phyloP scores from a whole-genome alignment of 2,329 filamentous ascomycete genomes.

The Alternaria dauci region DNA sequence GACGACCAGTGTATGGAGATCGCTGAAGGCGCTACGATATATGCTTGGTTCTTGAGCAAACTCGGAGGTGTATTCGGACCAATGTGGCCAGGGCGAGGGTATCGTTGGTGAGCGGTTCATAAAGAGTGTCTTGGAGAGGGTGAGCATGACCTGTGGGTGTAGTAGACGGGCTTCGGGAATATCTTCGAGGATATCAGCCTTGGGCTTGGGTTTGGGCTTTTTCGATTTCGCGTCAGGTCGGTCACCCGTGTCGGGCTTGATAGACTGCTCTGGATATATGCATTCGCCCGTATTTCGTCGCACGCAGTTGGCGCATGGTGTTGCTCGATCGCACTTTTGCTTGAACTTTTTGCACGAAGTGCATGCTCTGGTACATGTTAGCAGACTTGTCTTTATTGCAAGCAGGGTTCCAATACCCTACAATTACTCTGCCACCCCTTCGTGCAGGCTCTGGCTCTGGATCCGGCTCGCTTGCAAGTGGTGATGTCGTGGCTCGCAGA shows the following conservation, averaged over 20 bases:
- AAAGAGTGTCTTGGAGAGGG: conserved; percentile 45
- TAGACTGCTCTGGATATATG: conserved; percentile 12
- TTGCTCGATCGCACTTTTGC: conserved; percentile 20
- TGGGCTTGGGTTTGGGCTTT: background rate
- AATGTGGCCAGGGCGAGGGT: conserved; percentile 40
- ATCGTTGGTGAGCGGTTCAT: conserved; percentile 46
- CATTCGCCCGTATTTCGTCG: conserved; percentile 14
- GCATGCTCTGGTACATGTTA: conserved; percentile 17
- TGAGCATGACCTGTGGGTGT: conserved; percentile 38
- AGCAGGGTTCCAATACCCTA: conserved; percentile 17
- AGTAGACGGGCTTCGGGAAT: conserved; percentile 48
- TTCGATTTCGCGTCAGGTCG: background rate
- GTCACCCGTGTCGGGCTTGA: conserved; percentile 2
- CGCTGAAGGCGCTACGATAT: conserved; percentile 76
- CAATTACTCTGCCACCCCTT: conserved; percentile 11
- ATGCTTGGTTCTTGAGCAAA: conserved; percentile 67
- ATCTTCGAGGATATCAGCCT: conserved; percentile 27
- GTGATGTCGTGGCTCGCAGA: conserved; percentile 28
- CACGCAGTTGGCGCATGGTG: conserved; percentile 21
- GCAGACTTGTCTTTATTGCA: background rate
- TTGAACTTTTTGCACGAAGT: conserved; percentile 19
- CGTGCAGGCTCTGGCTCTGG: background rate
- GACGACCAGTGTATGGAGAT: conserved; percentile 74
- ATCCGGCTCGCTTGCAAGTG: conserved; percentile 18
- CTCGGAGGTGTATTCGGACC: conserved; percentile 43